Conservation (phyloP, 257 asterid genomes). For the Ophiorrhiza pumila region DNA sequence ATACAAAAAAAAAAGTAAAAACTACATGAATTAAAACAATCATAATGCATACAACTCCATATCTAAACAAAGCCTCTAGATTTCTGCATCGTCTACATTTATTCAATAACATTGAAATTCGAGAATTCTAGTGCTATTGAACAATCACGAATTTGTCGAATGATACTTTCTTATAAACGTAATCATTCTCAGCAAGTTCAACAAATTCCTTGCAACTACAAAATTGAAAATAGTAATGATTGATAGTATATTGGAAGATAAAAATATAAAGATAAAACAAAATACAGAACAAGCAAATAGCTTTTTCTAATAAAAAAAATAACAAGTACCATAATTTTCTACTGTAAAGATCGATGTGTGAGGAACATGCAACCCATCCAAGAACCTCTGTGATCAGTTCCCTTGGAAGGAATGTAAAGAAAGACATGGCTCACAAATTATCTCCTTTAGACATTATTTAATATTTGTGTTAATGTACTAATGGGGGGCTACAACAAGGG, state of each 20-base stretch:
- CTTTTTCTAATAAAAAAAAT: neutral
- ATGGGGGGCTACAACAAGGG: too few relatives aligned
- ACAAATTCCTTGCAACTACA: slow-evolving; percentile 26
- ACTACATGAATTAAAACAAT: neutral
- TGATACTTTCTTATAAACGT: slow-evolving; percentile 14
- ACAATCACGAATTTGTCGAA: slow-evolving; percentile 16
- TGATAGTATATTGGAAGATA: too few relatives aligned
- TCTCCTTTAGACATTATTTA: too few relatives aligned
- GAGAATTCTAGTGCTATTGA: slow-evolving; percentile 9
- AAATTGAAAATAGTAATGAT: neutral
- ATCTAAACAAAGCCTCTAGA: slow-evolving; percentile 23
- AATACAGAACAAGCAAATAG: too few relatives aligned
- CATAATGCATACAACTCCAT: slow-evolving; percentile 29
- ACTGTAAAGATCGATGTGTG: slow-evolving; percentile 14
- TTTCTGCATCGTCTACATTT: slow-evolving; percentile 17
- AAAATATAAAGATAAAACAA: neutral
- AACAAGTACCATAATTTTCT: slow-evolving; percentile 18
- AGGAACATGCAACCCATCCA: slow-evolving; percentile 20
- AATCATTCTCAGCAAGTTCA: slow-evolving; percentile 15
- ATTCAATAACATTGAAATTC: slow-evolving; percentile 7
- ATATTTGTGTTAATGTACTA: too few relatives aligned
- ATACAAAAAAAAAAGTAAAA: too few relatives aligned
- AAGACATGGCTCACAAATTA: neutral
- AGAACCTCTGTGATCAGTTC: slow-evolving; percentile 18
- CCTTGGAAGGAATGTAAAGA: neutral